Percentiles rank a stretch among this genome's conserved stretches.
Conservation (phyloP, 768 basidiomycete species). For the Cantharellus anzutake region DNA sequence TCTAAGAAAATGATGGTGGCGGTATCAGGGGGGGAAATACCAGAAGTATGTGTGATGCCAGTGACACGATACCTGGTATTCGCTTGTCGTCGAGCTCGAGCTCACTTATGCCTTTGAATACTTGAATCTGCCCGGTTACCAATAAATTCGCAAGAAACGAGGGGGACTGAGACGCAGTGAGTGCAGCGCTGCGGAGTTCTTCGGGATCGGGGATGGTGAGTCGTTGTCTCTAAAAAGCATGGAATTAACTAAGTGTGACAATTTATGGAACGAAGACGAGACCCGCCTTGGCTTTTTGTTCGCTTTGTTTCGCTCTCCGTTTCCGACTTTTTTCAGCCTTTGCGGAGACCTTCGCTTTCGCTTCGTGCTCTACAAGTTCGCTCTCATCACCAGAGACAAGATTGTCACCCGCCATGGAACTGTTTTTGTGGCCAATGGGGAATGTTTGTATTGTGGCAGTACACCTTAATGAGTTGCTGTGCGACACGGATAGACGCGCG, state of each 20-base stretch:
- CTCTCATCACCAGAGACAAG: conserved; percentile 12
- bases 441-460: too few species aligned
- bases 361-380: too few species aligned
- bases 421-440: background rate
- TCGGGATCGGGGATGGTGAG: conserved; percentile 31
- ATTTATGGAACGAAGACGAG: background rate
- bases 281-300: conserved; percentile 46
- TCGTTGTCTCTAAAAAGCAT: conserved; percentile 31
- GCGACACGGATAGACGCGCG: too few species aligned
- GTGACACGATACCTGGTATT: conserved; percentile 44
- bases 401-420: background rate
- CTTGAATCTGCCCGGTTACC: conserved; percentile 43
- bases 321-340: conserved; percentile 43
- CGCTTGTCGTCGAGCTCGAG: conserved; percentile 66
- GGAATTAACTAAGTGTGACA: background rate
- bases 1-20: background rate
- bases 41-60: background rate
- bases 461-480: too few species aligned
- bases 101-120: conserved; percentile 44
- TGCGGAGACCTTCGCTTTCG: background rate
- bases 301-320: conserved; percentile 52
- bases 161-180: conserved; percentile 39
- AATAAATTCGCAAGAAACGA: conserved; percentile 40
- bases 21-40: background rate
- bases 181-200: conserved; percentile 18